Conservation (phyloP, 805 yeast genomes). For the Saccharomycopsis babjevae region DNA sequence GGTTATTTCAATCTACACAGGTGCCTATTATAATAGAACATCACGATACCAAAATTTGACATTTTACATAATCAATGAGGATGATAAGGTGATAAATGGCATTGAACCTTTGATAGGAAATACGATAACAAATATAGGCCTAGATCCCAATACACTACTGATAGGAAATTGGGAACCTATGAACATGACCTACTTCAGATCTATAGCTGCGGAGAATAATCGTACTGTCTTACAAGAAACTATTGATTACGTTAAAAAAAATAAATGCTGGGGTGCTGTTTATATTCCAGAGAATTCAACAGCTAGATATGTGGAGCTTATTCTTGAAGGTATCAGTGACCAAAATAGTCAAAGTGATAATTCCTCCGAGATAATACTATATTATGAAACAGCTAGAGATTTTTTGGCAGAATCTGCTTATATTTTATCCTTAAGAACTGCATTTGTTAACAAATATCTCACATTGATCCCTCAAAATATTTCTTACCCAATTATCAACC, state of each 20-base stretch:
- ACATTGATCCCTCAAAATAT: slow-evolving; percentile 19
- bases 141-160: slow-evolving; percentile 11
- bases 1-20: slow-evolving; percentile 29
- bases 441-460: slow-evolving; percentile 28
- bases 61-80: slow-evolving; percentile 28
- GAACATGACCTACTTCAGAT: slow-evolving; percentile 22
- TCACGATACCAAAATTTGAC: slow-evolving; percentile 22
- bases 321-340: slow-evolving; percentile 18
- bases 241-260: slow-evolving; percentile 36
- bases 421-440: slow-evolving; percentile 34
- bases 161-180: slow-evolving; percentile 26
- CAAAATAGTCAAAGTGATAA: slow-evolving; percentile 3
- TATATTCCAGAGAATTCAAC: slow-evolving; percentile 43
- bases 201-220: slow-evolving; percentile 18
- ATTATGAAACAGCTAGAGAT: slow-evolving; percentile 61
- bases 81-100: slow-evolving; percentile 19
- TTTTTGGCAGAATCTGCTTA: slow-evolving; percentile 36
- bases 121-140: slow-evolving; percentile 5
- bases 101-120: slow-evolving; percentile 19
- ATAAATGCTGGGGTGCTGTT: slow-evolving; percentile 55
- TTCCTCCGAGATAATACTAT: slow-evolving; percentile 26
- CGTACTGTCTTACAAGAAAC: slow-evolving; percentile 29
- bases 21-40: slow-evolving; percentile 26
- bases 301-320: slow-evolving; percentile 21
- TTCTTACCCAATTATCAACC: slow-evolving; percentile 23